Evolutionary conservation across 257 asterid species (phyloP).

Genomic region (Plantago major): DNA sequence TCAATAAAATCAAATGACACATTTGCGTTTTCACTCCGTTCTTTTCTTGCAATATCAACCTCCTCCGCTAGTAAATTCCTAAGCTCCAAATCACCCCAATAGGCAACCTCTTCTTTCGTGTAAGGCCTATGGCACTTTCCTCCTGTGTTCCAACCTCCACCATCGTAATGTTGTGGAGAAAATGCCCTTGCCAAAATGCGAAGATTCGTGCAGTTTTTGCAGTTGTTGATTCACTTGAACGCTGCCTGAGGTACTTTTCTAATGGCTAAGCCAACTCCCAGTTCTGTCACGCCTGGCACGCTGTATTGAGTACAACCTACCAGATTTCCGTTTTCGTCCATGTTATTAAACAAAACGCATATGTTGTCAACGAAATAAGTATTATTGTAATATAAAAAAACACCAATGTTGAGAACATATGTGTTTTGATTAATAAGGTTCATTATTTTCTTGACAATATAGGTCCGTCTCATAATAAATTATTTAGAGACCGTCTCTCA

Average conservation of each 20-base stretch:
- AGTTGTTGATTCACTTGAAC: background rate
- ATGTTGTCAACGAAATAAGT: too few relatives aligned
- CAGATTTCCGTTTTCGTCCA: background rate
- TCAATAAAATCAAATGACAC: constrained; percentile 51
- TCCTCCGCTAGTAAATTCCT: constrained; percentile 40
- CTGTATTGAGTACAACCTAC: constrained; percentile 7
- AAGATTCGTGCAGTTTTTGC: background rate
- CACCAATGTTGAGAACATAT: too few relatives aligned
- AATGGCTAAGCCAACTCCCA: background rate
- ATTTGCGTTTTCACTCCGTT: constrained; percentile 12
- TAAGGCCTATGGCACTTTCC: constrained; percentile 67
- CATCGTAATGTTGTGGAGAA: constrained; percentile 66
- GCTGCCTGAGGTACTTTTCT: background rate
- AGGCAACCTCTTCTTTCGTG: constrained; percentile 32
- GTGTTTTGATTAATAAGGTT: too few relatives aligned
- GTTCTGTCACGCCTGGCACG: background rate
- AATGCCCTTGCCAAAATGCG: constrained; percentile 16
- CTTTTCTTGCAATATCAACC: constrained; percentile 29
- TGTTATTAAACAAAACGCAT: too few relatives aligned
- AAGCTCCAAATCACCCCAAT: constrained; percentile 55
- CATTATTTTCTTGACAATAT: too few relatives aligned
- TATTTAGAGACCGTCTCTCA: too few relatives aligned
- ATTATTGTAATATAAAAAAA: too few relatives aligned
- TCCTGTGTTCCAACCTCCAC: constrained; percentile 69
- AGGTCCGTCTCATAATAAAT: too few relatives aligned